Evolutionary conservation across 78 protist species (phyloP), one percentile per base, ranked within the genome.

Genomic region (Dictyostelium firmibasis): DNA sequence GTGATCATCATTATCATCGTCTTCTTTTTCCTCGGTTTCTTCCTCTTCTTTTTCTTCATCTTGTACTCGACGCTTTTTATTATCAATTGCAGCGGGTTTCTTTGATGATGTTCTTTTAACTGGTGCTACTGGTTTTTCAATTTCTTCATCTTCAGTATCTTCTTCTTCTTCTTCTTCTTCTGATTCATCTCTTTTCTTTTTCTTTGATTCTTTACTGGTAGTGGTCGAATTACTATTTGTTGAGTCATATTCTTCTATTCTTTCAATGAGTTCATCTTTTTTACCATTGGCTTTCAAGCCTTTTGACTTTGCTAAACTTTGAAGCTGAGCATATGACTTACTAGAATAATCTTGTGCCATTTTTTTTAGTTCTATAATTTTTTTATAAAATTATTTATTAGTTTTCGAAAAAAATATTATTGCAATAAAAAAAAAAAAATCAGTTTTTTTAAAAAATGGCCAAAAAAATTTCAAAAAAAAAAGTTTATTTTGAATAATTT

Each of bases 11-110:
- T 72, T 31, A 31, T 50, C 27, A 31, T 44, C 50, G 11, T 82
- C 91, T 72, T 85, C 83, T 10, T 74, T 38, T 47, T 72, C 83
- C 20, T 82, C 91, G 41, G 43, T 43, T 6, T 84, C 72, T 84
- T 84, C 91, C 6, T 84, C 83, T 18, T 16, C 1, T 31, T 43
- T 11, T 23, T 23, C 69, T 47, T 84, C 69, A 23, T 60, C 29
- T 74, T 47, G n/a, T 7, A 6, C 33, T 85, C 10, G 16, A 13
- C 47, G 82, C 70, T 33, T 77, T 35, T 38, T 83, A 38, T 47
- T 69, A 23, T 36, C 10, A 3, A 16, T 62, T 29, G 41, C 70
- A 9, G 75, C 75, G 9, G 75, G 36, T 67, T 29, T 67, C 20
- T 67, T 67, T 5, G 75, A 25, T 25, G 75, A 4, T 27, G 75